phyloP scores from a whole-genome alignment of 441 rosid species.

The Erodium moschatum region DNA sequence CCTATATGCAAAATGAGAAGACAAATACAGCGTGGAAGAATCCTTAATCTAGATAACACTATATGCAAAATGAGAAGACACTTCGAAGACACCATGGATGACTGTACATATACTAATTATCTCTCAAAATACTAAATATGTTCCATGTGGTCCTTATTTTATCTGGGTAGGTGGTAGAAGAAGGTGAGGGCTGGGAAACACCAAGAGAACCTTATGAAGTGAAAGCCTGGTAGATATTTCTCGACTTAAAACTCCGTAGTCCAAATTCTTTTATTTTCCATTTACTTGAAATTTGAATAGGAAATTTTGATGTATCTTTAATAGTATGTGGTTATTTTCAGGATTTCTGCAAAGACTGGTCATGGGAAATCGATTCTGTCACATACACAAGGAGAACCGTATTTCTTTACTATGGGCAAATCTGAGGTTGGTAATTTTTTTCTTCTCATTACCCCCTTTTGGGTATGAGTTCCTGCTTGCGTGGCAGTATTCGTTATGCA shows the following conservation, averaged over 20 bases:
- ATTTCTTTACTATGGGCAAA: conserved; percentile 80
- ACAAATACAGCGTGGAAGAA: no score
- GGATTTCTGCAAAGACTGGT: conserved; percentile 78
- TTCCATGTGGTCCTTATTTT: conserved; percentile 4
- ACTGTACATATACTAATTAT: not conserved
- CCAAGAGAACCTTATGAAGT: conserved; percentile 96
- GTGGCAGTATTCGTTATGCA: not conserved
- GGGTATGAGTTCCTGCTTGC: conserved; percentile 4
- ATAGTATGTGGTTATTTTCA: conserved; percentile 24
- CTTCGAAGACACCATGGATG: not conserved
- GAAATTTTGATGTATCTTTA: conserved; percentile 13
- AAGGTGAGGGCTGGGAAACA: conserved; percentile 94
- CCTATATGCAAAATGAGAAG: no score
- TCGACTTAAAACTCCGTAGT: conserved; percentile 11
- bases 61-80: not conserved
- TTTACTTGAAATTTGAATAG: conserved; percentile 13
- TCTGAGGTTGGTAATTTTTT: conserved; percentile 56
- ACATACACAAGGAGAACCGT: conserved; percentile 56
- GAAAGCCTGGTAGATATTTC: conserved; percentile 52
- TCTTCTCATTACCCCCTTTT: not conserved
- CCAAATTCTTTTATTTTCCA: not conserved
- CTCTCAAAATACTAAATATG: not conserved
- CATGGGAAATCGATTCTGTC: conserved; percentile 56
- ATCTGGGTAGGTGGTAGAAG: conserved; percentile 49
- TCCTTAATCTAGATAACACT: not conserved